Evolutionary conservation across 2,329 filamentous ascomycete species (phyloP), one percentile per base, ranked within the genome.

Genomic region (Talaromyces islandicus): DNA sequence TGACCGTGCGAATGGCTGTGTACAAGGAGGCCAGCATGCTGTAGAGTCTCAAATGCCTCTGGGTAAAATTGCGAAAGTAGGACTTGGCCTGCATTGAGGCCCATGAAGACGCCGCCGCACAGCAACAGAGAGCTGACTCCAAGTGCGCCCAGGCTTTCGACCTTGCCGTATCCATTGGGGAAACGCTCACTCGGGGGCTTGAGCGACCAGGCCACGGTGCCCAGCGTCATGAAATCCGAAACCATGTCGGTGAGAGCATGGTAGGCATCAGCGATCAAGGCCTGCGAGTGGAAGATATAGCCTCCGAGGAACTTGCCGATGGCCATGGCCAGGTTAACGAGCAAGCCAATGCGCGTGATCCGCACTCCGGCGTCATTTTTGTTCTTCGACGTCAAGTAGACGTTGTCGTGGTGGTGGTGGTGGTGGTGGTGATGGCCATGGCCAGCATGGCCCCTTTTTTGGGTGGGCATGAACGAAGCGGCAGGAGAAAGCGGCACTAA

Each of bases 221-320:
- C 90, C 21, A 99, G 83, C 0, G 94, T 99, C 74, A 97, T 86
- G 67, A 99, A 83, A 74, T 99, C 94, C 57, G 92, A 97, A 62
- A 96, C 91, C 60, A 99, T 85, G 76, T 99, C 94, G 54, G 93
- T 96, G 66, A 97, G 83, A 69, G 92, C 93, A 78, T 99, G 94
- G 79, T 96, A 93, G 59, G 91, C 94, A 74, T 99, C 94, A 71
- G 94, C 92, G 62, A 92, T 81, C 81, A 96, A 89, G 61, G 91
- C 88, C 77, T 97, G 92, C 51, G 92, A 97, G 75, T 97, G 92
- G 81, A 99, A 97, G 66, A 88, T 80, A 78, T 94, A 96, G 67
- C 94, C 94, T 61, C 94, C 94, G 29, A 92, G 81, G 48, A 93
- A 94, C 75, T 99, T 99, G 66, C 87, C 90, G 68, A 97, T 81